Evolutionary conservation across 2,329 filamentous ascomycete genomes (phyloP), one percentile per base, ranked within the genome.

Genomic region (Geosmithia flava): DNA sequence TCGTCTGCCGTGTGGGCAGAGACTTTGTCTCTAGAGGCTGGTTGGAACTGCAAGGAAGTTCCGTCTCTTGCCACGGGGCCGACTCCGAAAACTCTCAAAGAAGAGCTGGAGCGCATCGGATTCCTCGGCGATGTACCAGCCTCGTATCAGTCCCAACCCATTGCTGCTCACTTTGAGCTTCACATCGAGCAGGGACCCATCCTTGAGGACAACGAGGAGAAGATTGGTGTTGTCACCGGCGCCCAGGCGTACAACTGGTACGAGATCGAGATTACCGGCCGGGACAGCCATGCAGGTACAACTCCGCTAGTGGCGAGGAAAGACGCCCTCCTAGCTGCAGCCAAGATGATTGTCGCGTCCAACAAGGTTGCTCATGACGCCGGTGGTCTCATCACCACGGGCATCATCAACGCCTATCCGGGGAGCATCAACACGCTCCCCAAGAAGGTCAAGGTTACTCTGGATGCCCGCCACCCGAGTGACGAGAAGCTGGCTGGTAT

Each of bases 141-240:
- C 1, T 52, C 50, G 29, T 53, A 53, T 16, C 44, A 52, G 20
- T n/a, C 56, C 2, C 54, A 54, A n/a, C 82, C 83, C 0, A 78
- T 89, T 65, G 81, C 77, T 1, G 85, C 85, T 1, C 85, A 91
- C 61, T 90, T 91, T 56, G 86, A 91, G 62, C 71, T 93, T 10
- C 87, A 93, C 58, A 89, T 90, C 50, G 87, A 91, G 61, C 87
- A 91, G 61, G 86, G 86, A 0, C 85, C 86, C 0, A 77, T 87
- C 33, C 72, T 94, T 1, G 81, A 90, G 46, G 47, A 51, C 16
- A 37, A 48, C 51, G 53, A 7, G 49, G 51, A 1, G 30, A 58
- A 53, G 40, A 57, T 64, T 41, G 62, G 62, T 8, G 60, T 63
- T 13, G 62, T 64, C 0, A 42, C 45, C 48, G 55, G 58, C 0